Conservation (phyloP, 495 filamentous ascomycete species). For the Lentithecium fluviatile region DNA sequence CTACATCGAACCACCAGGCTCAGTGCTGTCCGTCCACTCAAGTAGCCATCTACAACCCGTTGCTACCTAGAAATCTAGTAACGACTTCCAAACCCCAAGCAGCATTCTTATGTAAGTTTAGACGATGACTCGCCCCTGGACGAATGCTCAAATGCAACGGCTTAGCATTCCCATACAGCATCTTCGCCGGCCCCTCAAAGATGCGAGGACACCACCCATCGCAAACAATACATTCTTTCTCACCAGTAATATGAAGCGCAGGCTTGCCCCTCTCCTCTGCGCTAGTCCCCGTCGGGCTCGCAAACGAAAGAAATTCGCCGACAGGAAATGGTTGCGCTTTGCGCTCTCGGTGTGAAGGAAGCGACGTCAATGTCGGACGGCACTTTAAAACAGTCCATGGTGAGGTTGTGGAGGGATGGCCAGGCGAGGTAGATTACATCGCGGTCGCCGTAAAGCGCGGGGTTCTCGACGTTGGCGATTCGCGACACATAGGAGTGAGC, state of each 20-base stretch:
- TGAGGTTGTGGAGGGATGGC: conserved; percentile 20
- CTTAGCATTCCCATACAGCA: conserved; percentile 28
- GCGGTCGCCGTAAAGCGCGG: conserved; percentile 17
- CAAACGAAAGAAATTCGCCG: conserved; percentile 37
- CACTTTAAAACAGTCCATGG: conserved; percentile 42
- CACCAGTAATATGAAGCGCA: conserved; percentile 37
- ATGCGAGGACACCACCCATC: conserved; percentile 30
- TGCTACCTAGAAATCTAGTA: conserved; percentile 37
- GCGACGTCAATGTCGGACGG: conserved; percentile 38
- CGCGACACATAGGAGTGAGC: conserved; percentile 20
- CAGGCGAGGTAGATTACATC: conserved; percentile 40
- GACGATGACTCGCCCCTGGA: conserved; percentile 27
- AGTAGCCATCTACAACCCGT: conserved; percentile 5
- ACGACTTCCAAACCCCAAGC: conserved; percentile 39
- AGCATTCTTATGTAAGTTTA: conserved; percentile 37
- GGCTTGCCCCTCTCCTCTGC: conserved; percentile 23
- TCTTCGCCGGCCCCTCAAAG: conserved; percentile 20
- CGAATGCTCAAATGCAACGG: conserved; percentile 35
- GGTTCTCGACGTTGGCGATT: conserved; percentile 25
- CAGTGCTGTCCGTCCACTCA: too few relatives aligned
- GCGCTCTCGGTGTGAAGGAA: conserved; percentile 35
- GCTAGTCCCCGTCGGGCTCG: neutral
- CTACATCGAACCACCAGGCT: too few relatives aligned
- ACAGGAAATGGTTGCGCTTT: conserved; percentile 39
- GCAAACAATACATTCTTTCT: conserved; percentile 44